Evolutionary conservation across 2,329 filamentous ascomycete genomes (phyloP).

Genomic region (Trichophyton benhamiae): DNA sequence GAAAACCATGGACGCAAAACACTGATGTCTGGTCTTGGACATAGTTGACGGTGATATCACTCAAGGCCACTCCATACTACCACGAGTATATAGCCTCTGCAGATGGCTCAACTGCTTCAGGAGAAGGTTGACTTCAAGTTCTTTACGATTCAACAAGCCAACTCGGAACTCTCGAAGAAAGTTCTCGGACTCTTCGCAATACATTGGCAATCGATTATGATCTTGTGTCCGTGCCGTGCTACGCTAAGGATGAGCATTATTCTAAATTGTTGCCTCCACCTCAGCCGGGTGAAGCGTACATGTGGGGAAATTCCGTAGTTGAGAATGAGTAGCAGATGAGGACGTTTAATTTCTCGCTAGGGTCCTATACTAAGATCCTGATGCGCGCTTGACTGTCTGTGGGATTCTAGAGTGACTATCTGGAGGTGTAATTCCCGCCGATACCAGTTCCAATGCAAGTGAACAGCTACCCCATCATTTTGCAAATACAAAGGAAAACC

Average conservation of each 20-base stretch:
- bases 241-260: slow-evolving; percentile 12
- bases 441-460: no score
- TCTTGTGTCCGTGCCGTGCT: slow-evolving; percentile 9
- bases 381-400: slow-evolving; percentile 10
- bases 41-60: slow-evolving; percentile 12
- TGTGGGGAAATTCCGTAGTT: slow-evolving; percentile 15
- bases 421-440: background rate
- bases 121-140: slow-evolving; percentile 13
- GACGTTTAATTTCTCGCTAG: slow-evolving; percentile 14
- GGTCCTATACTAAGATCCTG: slow-evolving; percentile 12
- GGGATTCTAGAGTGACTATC: slow-evolving; percentile 15
- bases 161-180: slow-evolving; percentile 11
- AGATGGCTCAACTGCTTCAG: slow-evolving; percentile 13
- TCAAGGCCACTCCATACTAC: background rate
- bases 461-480: no score
- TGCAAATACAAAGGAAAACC: no score
- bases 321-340: slow-evolving; percentile 15
- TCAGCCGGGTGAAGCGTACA: slow-evolving; percentile 14
- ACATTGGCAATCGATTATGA: slow-evolving; percentile 14
- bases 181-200: slow-evolving; percentile 10
- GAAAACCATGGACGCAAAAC: slow-evolving; percentile 13
- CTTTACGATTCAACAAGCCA: slow-evolving; percentile 12
- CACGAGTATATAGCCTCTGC: background rate
- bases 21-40: slow-evolving; percentile 16
- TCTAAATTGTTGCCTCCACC: slow-evolving; percentile 10